Evolutionary conservation across 1,284 basidiomycete genomes (phyloP).

Genomic region (Papiliotrema laurentii): DNA sequence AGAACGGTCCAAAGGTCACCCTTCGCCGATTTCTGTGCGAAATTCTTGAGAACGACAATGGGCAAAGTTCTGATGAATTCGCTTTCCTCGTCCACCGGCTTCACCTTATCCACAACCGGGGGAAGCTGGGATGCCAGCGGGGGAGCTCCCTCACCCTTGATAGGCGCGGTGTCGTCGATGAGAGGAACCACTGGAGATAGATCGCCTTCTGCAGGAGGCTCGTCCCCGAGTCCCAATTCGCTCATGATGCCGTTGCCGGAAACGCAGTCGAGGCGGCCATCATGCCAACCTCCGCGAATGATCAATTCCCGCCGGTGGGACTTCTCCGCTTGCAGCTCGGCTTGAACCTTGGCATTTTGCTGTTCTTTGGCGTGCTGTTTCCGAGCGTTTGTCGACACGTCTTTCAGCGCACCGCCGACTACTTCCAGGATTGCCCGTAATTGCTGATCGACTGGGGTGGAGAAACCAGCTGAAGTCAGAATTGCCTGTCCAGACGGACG

Average conservation of each 20-base stretch:
- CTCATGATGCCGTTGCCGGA: conserved; percentile 77
- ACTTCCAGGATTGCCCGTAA: conserved; percentile 81
- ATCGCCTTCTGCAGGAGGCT: conserved; percentile 53
- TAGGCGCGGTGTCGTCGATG: conserved; percentile 27
- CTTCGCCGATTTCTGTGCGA: conserved; percentile 60
- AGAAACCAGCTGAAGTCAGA: conserved; percentile 65
- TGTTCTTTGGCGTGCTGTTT: conserved; percentile 49
- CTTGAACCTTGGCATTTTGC: conserved; percentile 20
- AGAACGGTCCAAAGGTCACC: conserved; percentile 70
- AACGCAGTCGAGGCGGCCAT: conserved; percentile 71
- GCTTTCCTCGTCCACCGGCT: conserved; percentile 33
- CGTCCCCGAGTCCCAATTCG: conserved; percentile 75
- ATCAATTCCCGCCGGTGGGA: conserved; percentile 51
- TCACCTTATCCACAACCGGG: background rate
- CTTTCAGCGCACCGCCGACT: conserved; percentile 65
- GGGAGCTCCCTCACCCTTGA: conserved; percentile 29
- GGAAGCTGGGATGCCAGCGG: conserved; percentile 22
- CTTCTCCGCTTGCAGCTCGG: conserved; percentile 19
- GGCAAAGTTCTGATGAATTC: conserved; percentile 64
- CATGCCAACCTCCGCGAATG: conserved; percentile 65
- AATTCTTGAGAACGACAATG: conserved; percentile 80
- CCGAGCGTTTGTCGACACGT: conserved; percentile 50
- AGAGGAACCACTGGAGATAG: conserved; percentile 33
- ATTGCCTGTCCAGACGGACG: conserved; percentile 2
- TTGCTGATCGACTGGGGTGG: conserved; percentile 76